These are phyloP conservation scores for Magnusiomyces fungicola DNA, from an alignment of 1,139 yeast species.

Conservation along the genomic window DNA sequence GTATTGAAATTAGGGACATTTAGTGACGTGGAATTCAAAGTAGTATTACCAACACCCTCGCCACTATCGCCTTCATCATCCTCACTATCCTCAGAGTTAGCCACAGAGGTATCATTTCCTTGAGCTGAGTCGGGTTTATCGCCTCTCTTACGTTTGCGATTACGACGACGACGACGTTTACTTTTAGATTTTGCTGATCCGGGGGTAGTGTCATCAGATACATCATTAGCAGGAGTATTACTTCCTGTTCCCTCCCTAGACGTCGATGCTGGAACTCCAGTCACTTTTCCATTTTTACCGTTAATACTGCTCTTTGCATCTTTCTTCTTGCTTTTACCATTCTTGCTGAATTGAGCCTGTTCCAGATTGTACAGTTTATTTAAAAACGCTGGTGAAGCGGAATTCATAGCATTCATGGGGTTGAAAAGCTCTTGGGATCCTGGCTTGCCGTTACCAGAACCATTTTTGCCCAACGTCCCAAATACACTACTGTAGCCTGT, in stretches of 20 bases:
- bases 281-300: not conserved
- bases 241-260: not conserved
- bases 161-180: not conserved
- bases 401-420: not conserved
- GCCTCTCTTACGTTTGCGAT: not conserved
- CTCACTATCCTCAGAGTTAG: not conserved
- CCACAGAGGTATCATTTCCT: not conserved
- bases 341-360: constrained; percentile 1
- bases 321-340: not conserved
- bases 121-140: not conserved
- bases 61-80: not conserved
- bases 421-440: not conserved
- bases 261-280: not conserved
- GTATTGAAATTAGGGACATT: not conserved
- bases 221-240: not conserved
- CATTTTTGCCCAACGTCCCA: not conserved
- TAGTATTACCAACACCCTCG: not conserved
- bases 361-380: constrained; percentile 2
- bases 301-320: not conserved
- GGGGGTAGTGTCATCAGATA: not conserved
- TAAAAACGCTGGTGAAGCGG: constrained; percentile 4
- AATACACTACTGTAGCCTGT: not conserved
- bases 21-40: not conserved
- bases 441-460: not conserved
- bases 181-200: not conserved